These are phyloP conservation scores for Mortierella sp. DNA, from an alignment of 371 early-diverging fungal species.

Conservation along the genomic window DNA sequence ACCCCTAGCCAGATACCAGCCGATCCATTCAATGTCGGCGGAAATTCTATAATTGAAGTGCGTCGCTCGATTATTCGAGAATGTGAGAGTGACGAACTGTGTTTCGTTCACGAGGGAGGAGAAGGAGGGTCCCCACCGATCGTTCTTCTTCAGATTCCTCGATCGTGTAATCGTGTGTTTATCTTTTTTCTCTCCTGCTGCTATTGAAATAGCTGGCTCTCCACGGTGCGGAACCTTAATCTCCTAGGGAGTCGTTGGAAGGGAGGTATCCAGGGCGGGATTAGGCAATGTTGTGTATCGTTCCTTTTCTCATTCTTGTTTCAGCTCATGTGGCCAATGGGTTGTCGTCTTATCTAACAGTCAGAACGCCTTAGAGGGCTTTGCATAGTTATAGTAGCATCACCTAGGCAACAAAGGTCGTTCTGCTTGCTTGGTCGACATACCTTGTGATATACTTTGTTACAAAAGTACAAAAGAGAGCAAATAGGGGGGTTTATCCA, in stretches of 20 bases:
- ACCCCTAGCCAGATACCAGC: background rate
- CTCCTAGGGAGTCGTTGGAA: background rate
- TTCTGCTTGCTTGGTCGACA: no score
- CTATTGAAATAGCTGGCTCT: background rate
- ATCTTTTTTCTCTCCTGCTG: background rate
- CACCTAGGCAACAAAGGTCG: no score
- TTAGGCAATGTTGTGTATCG: background rate
- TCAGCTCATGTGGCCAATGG: background rate
- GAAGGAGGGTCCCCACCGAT: background rate
- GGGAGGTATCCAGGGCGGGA: background rate
- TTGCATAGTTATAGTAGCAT: no score
- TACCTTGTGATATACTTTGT: no score
- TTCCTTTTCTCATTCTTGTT: background rate
- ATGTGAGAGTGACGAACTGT: background rate
- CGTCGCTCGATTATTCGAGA: background rate
- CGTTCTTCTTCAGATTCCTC: background rate
- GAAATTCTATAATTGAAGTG: background rate
- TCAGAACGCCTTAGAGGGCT: no score
- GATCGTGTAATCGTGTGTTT: background rate
- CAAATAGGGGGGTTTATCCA: no score
- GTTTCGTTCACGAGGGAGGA: background rate
- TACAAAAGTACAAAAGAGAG: no score
- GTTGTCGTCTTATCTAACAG: background rate
- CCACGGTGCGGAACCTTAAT: background rate
- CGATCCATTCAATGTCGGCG: background rate